phyloP scores from a whole-genome alignment of 2,329 filamentous ascomycete species.

The Lachnellula arida region DNA sequence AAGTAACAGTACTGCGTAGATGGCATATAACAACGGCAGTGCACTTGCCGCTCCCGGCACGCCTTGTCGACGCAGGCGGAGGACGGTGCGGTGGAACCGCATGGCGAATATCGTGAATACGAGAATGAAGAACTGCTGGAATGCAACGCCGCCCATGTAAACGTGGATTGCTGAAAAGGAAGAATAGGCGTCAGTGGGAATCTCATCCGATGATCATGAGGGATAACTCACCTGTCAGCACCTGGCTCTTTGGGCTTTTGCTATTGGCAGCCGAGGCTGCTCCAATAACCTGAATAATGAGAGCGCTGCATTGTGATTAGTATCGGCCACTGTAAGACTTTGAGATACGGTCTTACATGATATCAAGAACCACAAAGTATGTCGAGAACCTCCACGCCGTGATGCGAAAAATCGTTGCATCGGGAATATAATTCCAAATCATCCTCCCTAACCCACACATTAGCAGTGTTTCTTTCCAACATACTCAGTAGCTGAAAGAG shows the following conservation, averaged over 20 bases:
- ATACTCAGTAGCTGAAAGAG: conserved; percentile 8
- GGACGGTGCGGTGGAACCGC: conserved; percentile 32
- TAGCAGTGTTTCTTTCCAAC: conserved; percentile 10
- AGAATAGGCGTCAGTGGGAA: conserved; percentile 15
- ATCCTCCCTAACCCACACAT: conserved; percentile 20
- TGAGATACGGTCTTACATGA: conserved; percentile 18
- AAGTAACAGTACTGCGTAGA: conserved; percentile 35
- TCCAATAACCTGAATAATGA: conserved; percentile 19
- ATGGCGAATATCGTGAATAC: conserved; percentile 38
- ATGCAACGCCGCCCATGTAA: conserved; percentile 48
- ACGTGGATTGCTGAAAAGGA: conserved; percentile 32
- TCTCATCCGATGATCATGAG: background rate
- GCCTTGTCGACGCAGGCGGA: background rate
- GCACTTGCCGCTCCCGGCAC: background rate
- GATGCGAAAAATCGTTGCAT: conserved; percentile 18
- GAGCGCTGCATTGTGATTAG: conserved; percentile 17
- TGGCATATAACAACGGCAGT: conserved; percentile 22
- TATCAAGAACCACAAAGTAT: conserved; percentile 26
- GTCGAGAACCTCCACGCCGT: conserved; percentile 21
- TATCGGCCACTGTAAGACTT: background rate
- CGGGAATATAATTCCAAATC: conserved; percentile 23
- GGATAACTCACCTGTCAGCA: conserved; percentile 7
- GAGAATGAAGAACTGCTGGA: conserved; percentile 46
- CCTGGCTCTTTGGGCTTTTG: conserved; percentile 23
- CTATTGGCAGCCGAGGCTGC: conserved; percentile 33